Evolutionary conservation across 1,284 basidiomycete genomes (phyloP).

Genomic region (Marasmius tenuissimus): DNA sequence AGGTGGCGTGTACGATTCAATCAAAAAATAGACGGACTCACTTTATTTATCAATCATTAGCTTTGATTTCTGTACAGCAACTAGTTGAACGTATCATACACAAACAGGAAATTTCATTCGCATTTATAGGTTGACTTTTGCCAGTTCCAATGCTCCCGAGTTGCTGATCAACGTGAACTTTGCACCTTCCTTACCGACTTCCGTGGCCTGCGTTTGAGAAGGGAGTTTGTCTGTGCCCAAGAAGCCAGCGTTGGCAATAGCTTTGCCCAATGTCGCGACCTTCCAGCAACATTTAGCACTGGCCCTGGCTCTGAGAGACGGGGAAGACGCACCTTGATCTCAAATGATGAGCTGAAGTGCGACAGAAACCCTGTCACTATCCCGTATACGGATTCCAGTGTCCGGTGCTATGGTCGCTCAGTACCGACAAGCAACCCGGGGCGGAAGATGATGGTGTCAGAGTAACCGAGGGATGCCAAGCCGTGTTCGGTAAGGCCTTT

Average conservation of each 20-base stretch:
- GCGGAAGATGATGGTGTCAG: slow-evolving; percentile 67
- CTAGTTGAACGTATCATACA: neutral
- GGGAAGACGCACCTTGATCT: slow-evolving; percentile 42
- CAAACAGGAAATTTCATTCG: neutral
- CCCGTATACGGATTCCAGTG: slow-evolving; percentile 41
- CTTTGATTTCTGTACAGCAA: no score
- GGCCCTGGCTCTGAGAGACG: neutral
- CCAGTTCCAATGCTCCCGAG: slow-evolving; percentile 40
- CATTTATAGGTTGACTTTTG: slow-evolving; percentile 15
- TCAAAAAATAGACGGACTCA: no score
- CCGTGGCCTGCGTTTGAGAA: slow-evolving; percentile 31
- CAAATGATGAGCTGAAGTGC: slow-evolving; percentile 34
- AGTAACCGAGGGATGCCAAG: slow-evolving; percentile 64
- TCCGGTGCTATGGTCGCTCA: slow-evolving; percentile 36
- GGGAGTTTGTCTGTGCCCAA: slow-evolving; percentile 44
- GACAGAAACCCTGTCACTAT: slow-evolving; percentile 39
- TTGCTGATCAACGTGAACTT: slow-evolving; percentile 48
- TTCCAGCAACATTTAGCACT: slow-evolving; percentile 17
- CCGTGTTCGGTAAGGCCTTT: slow-evolving; percentile 77
- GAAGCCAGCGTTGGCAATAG: slow-evolving; percentile 39
- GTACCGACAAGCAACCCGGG: slow-evolving; percentile 54
- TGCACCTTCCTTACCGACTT: slow-evolving; percentile 30
- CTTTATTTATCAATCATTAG: no score
- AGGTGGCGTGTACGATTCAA: no score
- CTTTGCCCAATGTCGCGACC: slow-evolving; percentile 45